Evolutionary conservation across 257 asterid species (phyloP).

Genomic region (Lithospermum erythrorhizon): DNA sequence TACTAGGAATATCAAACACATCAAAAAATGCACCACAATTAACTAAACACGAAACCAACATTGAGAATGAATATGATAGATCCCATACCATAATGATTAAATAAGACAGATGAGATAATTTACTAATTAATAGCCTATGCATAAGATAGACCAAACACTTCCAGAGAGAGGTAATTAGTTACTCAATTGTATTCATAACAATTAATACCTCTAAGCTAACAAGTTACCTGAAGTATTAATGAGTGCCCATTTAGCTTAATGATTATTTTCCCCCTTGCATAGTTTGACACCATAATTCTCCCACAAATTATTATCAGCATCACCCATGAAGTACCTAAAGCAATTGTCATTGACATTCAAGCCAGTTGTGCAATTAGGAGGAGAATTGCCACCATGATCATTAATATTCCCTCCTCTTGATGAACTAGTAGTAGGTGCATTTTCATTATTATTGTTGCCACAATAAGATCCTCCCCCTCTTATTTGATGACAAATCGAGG

Average conservation of each 20-base stretch:
- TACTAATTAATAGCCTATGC: not conserved
- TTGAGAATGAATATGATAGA: too few relatives aligned
- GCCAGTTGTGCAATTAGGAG: constrained; percentile 14
- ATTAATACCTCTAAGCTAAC: not conserved
- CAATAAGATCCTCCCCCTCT: constrained; percentile 1
- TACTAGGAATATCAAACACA: too few relatives aligned
- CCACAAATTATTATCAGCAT: constrained; percentile 42
- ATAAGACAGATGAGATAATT: not conserved
- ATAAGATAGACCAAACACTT: not conserved
- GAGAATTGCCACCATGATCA: constrained; percentile 24
- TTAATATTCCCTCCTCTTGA: constrained; percentile 3
- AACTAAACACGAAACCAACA: not conserved
- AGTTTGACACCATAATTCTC: constrained; percentile 41
- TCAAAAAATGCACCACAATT: too few relatives aligned
- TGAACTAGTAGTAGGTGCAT: constrained; percentile 16
- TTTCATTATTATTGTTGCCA: constrained; percentile 10
- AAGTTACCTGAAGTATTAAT: not conserved
- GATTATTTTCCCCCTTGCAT: constrained; percentile 15
- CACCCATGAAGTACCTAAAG: constrained; percentile 66
- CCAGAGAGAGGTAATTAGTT: not conserved
- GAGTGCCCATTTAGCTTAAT: not conserved
- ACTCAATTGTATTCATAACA: not conserved
- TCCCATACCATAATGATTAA: too few relatives aligned
- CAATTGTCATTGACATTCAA: constrained; percentile 37
- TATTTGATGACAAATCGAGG: constrained; percentile 23